Percentiles rank a stretch among this genome's conserved stretches.
These are phyloP conservation scores for Thielaviopsis euricoi DNA, from an alignment of 2,329 filamentous ascomycete genomes.

Conservation along the genomic window DNA sequence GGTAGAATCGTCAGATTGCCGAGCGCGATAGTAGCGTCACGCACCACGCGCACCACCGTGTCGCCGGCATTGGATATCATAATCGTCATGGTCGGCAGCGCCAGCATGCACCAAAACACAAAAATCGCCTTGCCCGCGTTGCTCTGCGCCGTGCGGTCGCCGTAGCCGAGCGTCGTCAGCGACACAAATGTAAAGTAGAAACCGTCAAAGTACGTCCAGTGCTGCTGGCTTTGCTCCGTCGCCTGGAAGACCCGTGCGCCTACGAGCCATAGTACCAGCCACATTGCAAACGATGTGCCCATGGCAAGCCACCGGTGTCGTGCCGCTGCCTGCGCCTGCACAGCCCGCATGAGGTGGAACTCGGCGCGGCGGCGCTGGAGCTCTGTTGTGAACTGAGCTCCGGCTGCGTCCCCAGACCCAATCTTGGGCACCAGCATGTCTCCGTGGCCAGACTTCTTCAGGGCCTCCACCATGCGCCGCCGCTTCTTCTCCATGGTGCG, in stretches of 20 bases:
- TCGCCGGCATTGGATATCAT: constrained; percentile 72
- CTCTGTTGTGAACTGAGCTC: no score
- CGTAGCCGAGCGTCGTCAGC: constrained; percentile 75
- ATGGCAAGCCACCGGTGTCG: constrained; percentile 64
- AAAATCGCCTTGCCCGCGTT: constrained; percentile 74
- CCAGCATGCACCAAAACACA: constrained; percentile 80
- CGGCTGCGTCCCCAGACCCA: no score
- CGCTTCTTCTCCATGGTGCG: constrained; percentile 45
- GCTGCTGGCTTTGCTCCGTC: constrained; percentile 35
- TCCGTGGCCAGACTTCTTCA: constrained; percentile 29
- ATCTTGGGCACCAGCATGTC: constrained; percentile 29
- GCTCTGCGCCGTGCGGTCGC: constrained; percentile 59
- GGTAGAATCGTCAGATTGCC: constrained; percentile 46
- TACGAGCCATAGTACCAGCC: constrained; percentile 61
- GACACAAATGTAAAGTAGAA: constrained; percentile 79
- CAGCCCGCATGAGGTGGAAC: constrained; percentile 66
- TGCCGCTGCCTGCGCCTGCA: constrained; percentile 47
- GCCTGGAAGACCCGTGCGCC: constrained; percentile 58
- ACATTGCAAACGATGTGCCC: constrained; percentile 47
- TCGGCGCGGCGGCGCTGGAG: constrained; percentile 49
- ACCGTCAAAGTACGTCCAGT: constrained; percentile 60
- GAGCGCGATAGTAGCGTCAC: constrained; percentile 36
- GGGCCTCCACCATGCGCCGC: constrained; percentile 27
- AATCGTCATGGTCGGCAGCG: constrained; percentile 75
- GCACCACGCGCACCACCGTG: constrained; percentile 53